Evolutionary conservation across 169 alveolate species (phyloP).

Genomic region (Cryptosporidium tyzzeri): DNA sequence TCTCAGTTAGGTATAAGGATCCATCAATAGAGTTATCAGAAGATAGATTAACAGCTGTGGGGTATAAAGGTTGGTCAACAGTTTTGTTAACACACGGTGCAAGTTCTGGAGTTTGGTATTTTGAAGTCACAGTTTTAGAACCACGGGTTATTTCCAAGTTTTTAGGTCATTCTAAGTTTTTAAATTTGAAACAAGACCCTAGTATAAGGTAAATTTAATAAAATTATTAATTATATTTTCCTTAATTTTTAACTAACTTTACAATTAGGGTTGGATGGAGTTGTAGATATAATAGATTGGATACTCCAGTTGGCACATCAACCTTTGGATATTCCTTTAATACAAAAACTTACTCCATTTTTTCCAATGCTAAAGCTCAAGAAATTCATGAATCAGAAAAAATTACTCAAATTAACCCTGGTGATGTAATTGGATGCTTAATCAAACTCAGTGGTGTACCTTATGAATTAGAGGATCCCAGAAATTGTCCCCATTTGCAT

Average conservation of each 20-base stretch:
- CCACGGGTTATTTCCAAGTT: conserved; percentile 9
- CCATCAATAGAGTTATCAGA: conserved; percentile 52
- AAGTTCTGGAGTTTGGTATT: conserved; percentile 58
- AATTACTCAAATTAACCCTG: conserved; percentile 31
- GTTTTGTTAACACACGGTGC: conserved; percentile 63
- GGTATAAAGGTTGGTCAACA: conserved; percentile 69
- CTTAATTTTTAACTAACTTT: background rate
- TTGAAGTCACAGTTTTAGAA: conserved; percentile 37
- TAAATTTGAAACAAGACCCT: conserved; percentile 19
- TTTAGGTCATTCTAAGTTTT: conserved; percentile 37
- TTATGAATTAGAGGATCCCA: conserved; percentile 82
- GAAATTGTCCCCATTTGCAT: conserved; percentile 82
- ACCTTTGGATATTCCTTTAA: conserved; percentile 39
- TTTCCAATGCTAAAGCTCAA: conserved; percentile 1
- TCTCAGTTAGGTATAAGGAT: conserved; percentile 68
- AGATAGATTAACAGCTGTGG: conserved; percentile 51
- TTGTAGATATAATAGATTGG: conserved; percentile 52
- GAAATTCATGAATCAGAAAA: background rate
- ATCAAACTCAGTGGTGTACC: conserved; percentile 77
- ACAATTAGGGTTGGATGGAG: conserved; percentile 66
- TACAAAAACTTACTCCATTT: conserved; percentile 8
- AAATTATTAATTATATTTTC: background rate
- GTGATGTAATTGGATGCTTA: conserved; percentile 82
- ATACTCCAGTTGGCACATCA: conserved; percentile 53
- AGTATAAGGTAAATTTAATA: conserved; percentile 41